A percentile compares a stretch with the other conserved stretches of the same genome.
Conservation (phyloP, 306 rosid genomes). For the Cicer judaicum region DNA sequence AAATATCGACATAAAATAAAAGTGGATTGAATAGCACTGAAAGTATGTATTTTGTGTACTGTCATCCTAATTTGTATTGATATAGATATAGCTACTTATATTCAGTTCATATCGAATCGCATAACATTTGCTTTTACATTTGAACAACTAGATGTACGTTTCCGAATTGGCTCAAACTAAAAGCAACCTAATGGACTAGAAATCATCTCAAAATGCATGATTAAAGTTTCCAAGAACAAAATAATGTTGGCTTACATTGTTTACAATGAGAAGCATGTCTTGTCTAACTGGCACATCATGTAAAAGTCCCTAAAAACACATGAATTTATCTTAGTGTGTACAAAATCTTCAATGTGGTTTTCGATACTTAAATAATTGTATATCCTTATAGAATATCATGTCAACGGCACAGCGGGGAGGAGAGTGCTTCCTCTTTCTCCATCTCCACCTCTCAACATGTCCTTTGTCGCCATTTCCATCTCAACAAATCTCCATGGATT, state of each 20-base stretch:
- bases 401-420: too few relatives aligned
- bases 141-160: background rate
- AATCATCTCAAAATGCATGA: constrained; percentile 1
- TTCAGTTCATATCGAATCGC: background rate
- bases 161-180: background rate
- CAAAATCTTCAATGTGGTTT: too few relatives aligned
- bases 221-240: background rate
- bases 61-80: constrained; percentile 19
- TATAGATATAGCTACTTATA: background rate
- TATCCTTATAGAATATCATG: too few relatives aligned
- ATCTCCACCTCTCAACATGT: too few relatives aligned
- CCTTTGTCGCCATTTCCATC: too few relatives aligned
- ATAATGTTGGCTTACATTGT: constrained; percentile 1
- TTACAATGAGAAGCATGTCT: background rate
- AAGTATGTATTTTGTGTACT: background rate
- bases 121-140: background rate
- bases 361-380: too few relatives aligned
- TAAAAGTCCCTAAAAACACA: too few relatives aligned
- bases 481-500: too few relatives aligned
- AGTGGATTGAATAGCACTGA: background rate
- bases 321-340: too few relatives aligned
- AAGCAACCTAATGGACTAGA: background rate
- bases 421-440: too few relatives aligned
- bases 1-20: background rate
- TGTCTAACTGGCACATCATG: background rate